A percentile compares a stretch with the other conserved stretches of the same genome.
These are phyloP conservation scores for Cladorrhinum sp. DNA, from an alignment of 2,329 filamentous ascomycete genomes.

Conservation along the genomic window DNA sequence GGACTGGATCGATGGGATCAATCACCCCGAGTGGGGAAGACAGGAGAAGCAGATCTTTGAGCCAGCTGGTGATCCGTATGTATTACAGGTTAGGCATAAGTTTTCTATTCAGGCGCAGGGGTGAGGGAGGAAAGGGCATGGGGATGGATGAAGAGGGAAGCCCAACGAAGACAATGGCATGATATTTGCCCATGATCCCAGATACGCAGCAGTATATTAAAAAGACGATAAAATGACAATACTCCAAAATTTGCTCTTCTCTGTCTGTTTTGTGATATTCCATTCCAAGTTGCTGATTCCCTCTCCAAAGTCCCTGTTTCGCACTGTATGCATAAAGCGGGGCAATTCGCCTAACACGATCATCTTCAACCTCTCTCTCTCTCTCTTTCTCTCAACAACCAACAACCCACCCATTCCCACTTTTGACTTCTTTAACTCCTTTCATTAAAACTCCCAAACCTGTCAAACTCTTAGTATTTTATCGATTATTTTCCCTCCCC, in stretches of 20 bases:
- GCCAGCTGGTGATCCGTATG: conserved; percentile 58
- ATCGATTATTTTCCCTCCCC: too few species aligned
- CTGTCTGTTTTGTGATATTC: too few species aligned
- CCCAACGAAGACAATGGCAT: too few species aligned
- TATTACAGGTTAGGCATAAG: conserved; percentile 59
- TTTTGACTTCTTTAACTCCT: too few species aligned
- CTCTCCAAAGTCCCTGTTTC: not conserved
- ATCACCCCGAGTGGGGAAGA: conserved; percentile 83
- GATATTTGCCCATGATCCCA: too few species aligned
- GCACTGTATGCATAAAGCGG: not conserved
- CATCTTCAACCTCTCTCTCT: not conserved
- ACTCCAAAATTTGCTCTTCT: too few species aligned
- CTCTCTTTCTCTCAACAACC: not conserved
- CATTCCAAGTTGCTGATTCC: not conserved
- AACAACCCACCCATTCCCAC: not conserved
- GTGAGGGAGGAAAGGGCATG: too few species aligned
- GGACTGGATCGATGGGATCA: conserved; percentile 92
- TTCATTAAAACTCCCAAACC: too few species aligned
- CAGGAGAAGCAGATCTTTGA: conserved; percentile 56
- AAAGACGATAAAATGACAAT: too few species aligned
- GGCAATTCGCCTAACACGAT: not conserved
- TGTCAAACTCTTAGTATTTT: too few species aligned
- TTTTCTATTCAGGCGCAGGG: conserved; percentile 49
- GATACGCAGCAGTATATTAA: too few species aligned
- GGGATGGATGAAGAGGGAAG: too few species aligned